Conservation (phyloP, 768 basidiomycete genomes). For the Lactarius deliciosus region DNA sequence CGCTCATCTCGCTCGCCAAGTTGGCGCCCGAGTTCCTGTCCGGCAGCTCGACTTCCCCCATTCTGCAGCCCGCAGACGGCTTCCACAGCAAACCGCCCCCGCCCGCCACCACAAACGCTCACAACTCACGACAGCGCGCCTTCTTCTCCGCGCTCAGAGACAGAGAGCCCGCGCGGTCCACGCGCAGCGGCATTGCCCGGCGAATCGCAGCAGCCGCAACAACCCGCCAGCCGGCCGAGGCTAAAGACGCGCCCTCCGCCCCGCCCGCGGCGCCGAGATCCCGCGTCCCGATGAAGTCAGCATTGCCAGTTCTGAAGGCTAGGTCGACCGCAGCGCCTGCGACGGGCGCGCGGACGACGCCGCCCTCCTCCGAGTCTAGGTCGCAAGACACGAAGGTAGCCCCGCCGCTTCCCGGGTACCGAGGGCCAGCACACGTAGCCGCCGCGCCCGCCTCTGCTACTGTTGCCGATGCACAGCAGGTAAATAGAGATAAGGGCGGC, state of each 20-base stretch:
- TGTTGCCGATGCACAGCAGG: background rate
- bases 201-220: slow-evolving; percentile 1
- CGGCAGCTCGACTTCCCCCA: slow-evolving; percentile 26
- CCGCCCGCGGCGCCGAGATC: background rate
- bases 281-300: slow-evolving; percentile 12
- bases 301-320: slow-evolving; percentile 12
- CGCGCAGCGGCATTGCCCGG: slow-evolving; percentile 15
- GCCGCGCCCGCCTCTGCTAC: background rate
- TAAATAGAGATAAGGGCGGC: background rate
- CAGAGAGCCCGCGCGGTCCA: slow-evolving; percentile 9
- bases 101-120: background rate
- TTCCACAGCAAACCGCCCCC: slow-evolving; percentile 25
- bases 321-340: background rate
- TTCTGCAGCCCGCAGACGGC: slow-evolving; percentile 22
- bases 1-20: background rate
- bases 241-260: background rate
- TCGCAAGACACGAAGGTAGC: background rate
- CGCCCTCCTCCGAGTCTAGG: background rate
- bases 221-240: background rate
- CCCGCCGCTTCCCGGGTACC: background rate
- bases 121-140: slow-evolving; percentile 20
- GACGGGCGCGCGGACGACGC: background rate
- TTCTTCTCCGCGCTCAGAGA: slow-evolving; percentile 22
- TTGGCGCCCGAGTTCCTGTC: slow-evolving; percentile 27
- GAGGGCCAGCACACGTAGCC: background rate